phyloP scores from a whole-genome alignment of 257 asterid genomes.

The Oldenlandia corymbosa region DNA sequence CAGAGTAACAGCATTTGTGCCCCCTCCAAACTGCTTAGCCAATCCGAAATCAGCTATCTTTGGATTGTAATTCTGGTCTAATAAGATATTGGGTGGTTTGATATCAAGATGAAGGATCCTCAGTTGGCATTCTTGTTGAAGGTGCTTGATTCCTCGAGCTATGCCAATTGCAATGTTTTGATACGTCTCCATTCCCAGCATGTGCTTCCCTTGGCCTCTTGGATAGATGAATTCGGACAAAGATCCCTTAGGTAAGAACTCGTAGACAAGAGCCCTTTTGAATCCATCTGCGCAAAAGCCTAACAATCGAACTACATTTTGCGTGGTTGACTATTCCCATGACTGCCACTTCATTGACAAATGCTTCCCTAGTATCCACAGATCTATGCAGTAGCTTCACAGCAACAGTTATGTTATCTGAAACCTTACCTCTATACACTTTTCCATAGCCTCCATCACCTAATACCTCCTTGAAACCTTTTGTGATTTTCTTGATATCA shows the following conservation, averaged over 20 bases:
- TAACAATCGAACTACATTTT: slow-evolving; percentile 22
- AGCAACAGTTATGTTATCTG: slow-evolving; percentile 31
- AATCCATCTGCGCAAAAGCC: slow-evolving; percentile 44
- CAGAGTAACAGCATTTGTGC: slow-evolving; percentile 22
- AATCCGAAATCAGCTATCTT: slow-evolving; percentile 35
- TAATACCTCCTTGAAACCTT: slow-evolving; percentile 24
- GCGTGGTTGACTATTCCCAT: slow-evolving; percentile 40
- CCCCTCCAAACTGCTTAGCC: slow-evolving; percentile 30
- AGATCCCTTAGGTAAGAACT: no score
- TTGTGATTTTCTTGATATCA: slow-evolving; percentile 36
- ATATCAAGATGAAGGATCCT: slow-evolving; percentile 20
- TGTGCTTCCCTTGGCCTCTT: not conserved
- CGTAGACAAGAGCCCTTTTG: slow-evolving; percentile 29
- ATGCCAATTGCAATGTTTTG: slow-evolving; percentile 22
- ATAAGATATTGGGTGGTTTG: slow-evolving; percentile 26
- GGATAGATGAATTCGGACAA: slow-evolving; percentile 32
- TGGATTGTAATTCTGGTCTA: slow-evolving; percentile 27
- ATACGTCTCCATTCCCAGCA: slow-evolving; percentile 19
- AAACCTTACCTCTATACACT: slow-evolving; percentile 33
- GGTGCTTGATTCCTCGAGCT: slow-evolving; percentile 32
- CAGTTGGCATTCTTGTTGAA: slow-evolving; percentile 24
- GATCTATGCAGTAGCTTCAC: slow-evolving; percentile 31
- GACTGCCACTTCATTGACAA: slow-evolving; percentile 38
- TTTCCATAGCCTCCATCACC: slow-evolving; percentile 44
- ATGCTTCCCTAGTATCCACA: slow-evolving; percentile 37